Evolutionary conservation across 2,329 filamentous ascomycete species (phyloP), one percentile per base, ranked within the genome.

Genomic region (Huntiella bhutanensis): DNA sequence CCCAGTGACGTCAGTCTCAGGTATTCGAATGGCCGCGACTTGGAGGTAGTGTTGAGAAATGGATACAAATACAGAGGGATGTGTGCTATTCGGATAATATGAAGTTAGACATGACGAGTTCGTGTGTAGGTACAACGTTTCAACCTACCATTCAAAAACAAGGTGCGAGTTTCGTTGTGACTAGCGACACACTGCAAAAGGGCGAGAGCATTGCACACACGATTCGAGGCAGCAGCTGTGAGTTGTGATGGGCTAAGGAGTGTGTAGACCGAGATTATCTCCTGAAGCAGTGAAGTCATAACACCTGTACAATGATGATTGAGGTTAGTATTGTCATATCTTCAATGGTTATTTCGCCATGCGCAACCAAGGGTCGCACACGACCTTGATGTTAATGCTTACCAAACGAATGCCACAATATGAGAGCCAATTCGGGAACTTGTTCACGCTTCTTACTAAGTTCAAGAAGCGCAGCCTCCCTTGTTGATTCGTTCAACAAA

Each of bases 361-460:
- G 22, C 22, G 22, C 22, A 28, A 28, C 22, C 7, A 28, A 28
- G 22, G 2, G 5, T n/a, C 34, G n/a, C 33, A 6, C 22, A 28
- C 22, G 22, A 28, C 22, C 22, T 28, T 28, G 22, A 28, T 6
- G 22, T 28, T 32, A n/a, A 7, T 45, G 63, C 76, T 53, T 74
- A 93, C 88, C 91, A 58, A 95, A 96, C 3, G 88, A 96, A 63
- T 98, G 91, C 91, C 91, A 98, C 51, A 98, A 69, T 51, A 98
- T 94, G 56, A 98, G 68, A 41, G 91, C 91, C 50, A 98, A 69
- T 66, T 98, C 91, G 0, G 91, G 88, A 12, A 98, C 91, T 63
- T 96, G 91, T 64, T 98, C 91, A 48, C 91, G 72, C 73, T 98
- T 98, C 70, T 98, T 98, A 66, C 88, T 96, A 44, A 98, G 71